Evolutionary conservation across 1,139 yeast genomes (phyloP).

Genomic region (Protomyces gravidus): DNA sequence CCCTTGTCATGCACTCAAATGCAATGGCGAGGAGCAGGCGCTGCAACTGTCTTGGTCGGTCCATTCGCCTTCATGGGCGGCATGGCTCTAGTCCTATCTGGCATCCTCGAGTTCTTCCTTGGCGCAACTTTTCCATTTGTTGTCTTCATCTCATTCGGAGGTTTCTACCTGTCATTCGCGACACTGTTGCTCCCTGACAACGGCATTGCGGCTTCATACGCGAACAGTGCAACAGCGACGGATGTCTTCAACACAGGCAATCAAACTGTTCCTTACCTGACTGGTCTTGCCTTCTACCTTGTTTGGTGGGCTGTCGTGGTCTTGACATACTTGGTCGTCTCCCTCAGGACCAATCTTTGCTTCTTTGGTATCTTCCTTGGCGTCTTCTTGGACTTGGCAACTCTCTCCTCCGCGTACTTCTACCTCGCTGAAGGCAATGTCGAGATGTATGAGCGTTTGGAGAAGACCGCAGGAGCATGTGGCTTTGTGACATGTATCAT

Average conservation of each 20-base stretch:
- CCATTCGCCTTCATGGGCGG: slow-evolving; percentile 56
- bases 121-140: slow-evolving; percentile 66
- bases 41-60: slow-evolving; percentile 31
- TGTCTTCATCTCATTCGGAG: slow-evolving; percentile 66
- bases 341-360: slow-evolving; percentile 62
- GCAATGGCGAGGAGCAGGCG: slow-evolving; percentile 35
- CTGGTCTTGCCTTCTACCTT: slow-evolving; percentile 65
- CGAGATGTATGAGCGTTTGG: slow-evolving; percentile 38
- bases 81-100: slow-evolving; percentile 58
- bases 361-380: slow-evolving; percentile 48
- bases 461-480: slow-evolving; percentile 67
- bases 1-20: slow-evolving; percentile 34
- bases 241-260: slow-evolving; percentile 38
- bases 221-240: slow-evolving; percentile 36
- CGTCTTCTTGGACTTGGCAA: slow-evolving; percentile 53
- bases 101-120: slow-evolving; percentile 59
- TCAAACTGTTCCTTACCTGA: slow-evolving; percentile 47
- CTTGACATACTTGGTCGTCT: slow-evolving; percentile 55
- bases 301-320: slow-evolving; percentile 56
- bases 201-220: slow-evolving; percentile 53
- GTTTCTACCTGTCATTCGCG: slow-evolving; percentile 68
- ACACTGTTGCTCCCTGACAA: slow-evolving; percentile 55
- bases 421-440: slow-evolving; percentile 42
- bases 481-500: slow-evolving; percentile 58
- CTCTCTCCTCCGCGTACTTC: slow-evolving; percentile 57